Evolutionary conservation across 257 asterid species (phyloP).

Genomic region (Solanum corneliomulleri): DNA sequence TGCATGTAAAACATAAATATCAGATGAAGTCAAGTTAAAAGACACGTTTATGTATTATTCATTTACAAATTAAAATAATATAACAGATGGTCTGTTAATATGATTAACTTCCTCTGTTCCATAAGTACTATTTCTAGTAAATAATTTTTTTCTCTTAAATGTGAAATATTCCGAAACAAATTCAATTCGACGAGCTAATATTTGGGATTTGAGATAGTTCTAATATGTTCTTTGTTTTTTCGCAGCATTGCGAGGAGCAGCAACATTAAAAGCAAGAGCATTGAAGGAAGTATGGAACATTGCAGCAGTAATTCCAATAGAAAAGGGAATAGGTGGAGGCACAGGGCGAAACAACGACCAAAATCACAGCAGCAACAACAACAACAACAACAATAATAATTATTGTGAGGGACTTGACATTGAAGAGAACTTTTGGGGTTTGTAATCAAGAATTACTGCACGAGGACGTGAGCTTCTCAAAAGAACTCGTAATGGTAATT

Average conservation of each 20-base stretch:
- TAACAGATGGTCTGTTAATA: background rate
- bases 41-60: background rate
- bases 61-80: background rate
- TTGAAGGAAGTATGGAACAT: conserved; percentile 93
- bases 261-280: conserved; percentile 94
- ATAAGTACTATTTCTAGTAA: too few relatives aligned
- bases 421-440: conserved; percentile 77
- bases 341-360: conserved; percentile 25
- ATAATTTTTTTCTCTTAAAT: too few relatives aligned
- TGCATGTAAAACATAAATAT: background rate
- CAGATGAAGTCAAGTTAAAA: too few relatives aligned
- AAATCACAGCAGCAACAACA: conserved; percentile 12
- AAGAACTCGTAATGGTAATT: conserved; percentile 74
- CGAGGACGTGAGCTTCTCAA: conserved; percentile 89
- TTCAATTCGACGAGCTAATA: background rate
- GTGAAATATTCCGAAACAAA: too few relatives aligned
- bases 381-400: conserved; percentile 30
- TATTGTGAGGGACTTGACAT: conserved; percentile 46
- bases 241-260: conserved; percentile 82
- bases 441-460: conserved; percentile 91
- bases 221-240: background rate
- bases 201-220: background rate
- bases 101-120: too few relatives aligned
- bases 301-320: conserved; percentile 71
- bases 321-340: conserved; percentile 36